Base-by-base conservation (phyloP, 805 yeast species). In the Hanseniaspora pseudoguilliermondii region DNA sequence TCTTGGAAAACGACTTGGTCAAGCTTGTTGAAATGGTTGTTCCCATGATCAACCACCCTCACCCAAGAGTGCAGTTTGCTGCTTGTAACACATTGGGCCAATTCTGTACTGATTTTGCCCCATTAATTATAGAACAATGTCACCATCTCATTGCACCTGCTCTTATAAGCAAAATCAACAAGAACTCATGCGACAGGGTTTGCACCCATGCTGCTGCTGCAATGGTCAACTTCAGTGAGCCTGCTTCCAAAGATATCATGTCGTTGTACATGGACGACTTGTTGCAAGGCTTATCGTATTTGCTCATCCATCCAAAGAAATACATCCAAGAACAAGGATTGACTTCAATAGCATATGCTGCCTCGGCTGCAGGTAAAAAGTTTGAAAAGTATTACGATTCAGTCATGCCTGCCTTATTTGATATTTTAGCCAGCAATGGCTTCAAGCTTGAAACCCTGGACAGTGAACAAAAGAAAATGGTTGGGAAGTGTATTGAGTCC, bases 141-240 rank as follows among this genome's bases (percentile, higher is more conserved):
- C 95, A 90, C 59, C 79, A 78, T 61, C 74, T 85, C 60, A 81
- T 93, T 47, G 74, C 93, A 55, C 97, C 97, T 7, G 93, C 95
- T 2, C 75, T 93, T 60, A 86, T 93, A 55, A 81, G 95, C 13
- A 87, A 80, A 73, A 76, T 93, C 53, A 81, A 83, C 2, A 75
- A 77, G 59, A 77, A 77, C 60, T 80, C 88, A 49, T 90, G 84
- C 57, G 91, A 95, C 52, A 76, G 97, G 65, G 98, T 93, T 25
- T 97, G 91, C 72, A 87, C 96, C 0, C 98, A 93, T 66, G 97
- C 97, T 18, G 97, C 98, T 44, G 98, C 98, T 53, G 98, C 98
- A 0, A 75, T 91, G 63, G 97, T 93, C 47, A 93, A 93, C 68
- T 93, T 93, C 67, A 81, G 91, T 42, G 98, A 93, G 70, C 88